A percentile compares a stretch with the other conserved stretches of the same genome.
Conservation (phyloP, 2,329 filamentous ascomycete species). For the Proliferodiscus dingleyae region DNA sequence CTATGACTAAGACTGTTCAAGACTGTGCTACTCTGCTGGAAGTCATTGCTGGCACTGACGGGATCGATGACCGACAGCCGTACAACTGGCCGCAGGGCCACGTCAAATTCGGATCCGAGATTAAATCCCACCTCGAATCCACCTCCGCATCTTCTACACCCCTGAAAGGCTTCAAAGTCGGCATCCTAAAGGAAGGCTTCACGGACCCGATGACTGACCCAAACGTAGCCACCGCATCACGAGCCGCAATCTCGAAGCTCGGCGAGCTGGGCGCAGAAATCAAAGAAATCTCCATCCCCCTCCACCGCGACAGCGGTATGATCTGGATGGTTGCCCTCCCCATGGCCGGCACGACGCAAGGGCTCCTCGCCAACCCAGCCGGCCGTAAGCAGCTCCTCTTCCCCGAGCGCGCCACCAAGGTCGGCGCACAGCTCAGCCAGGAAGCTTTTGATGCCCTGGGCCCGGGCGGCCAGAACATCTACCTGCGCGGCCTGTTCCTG, state of each 20-base stretch:
- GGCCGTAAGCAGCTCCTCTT: constrained; percentile 42
- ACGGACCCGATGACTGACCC: constrained; percentile 38
- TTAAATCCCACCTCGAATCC: constrained; percentile 14
- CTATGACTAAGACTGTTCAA: constrained; percentile 37
- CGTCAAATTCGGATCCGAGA: constrained; percentile 21
- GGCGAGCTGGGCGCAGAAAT: constrained; percentile 43
- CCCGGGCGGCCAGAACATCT: constrained; percentile 49
- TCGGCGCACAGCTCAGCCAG: constrained; percentile 46
- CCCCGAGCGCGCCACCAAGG: constrained; percentile 11
- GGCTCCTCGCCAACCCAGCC: constrained; percentile 39
- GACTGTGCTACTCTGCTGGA: constrained; percentile 41
- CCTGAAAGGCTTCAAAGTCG: constrained; percentile 36
- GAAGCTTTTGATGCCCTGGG: constrained; percentile 47
- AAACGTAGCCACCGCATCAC: constrained; percentile 32
- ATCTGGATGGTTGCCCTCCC: constrained; percentile 48
- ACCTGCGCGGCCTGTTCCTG: constrained; percentile 47
- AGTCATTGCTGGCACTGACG: constrained; percentile 44
- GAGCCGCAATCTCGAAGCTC: constrained; percentile 38
- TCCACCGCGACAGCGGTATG: constrained; percentile 42
- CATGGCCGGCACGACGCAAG: constrained; percentile 38
- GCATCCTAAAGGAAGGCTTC: constrained; percentile 43
- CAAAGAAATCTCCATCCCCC: constrained; percentile 45
- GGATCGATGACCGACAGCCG: constrained; percentile 42
- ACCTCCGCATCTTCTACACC: constrained; percentile 3
- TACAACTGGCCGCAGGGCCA: constrained; percentile 29